Evolutionary conservation across 306 rosid genomes (phyloP), one percentile per base, ranked within the genome.

Genomic region (Purshia tridentata): DNA sequence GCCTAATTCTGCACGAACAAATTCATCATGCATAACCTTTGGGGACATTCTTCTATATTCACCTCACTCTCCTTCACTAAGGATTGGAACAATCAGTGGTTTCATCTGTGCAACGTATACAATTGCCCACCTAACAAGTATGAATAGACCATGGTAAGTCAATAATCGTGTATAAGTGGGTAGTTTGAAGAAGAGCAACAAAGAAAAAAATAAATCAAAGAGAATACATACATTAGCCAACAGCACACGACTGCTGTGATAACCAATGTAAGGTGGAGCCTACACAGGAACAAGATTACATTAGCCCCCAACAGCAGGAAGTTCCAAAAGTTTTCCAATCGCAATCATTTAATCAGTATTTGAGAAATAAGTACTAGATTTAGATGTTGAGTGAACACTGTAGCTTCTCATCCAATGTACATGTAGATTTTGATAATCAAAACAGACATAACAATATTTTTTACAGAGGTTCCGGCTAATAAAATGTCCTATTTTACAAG

Each of bases 71-170:
- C 88, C 91, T 60, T 93, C 97, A 47, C 55, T 93, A 76, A 93
- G 84, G 77, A 93, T 81, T 7, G 98, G 98, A 67, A 93, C 97
- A n/a, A 93, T 93, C 73, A 93, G 96, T 0, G 98, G 98, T 58
- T 93, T 93, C 98, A 91, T 91, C 83, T 93, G 98, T 44, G 98
- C 98, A 79, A 93, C 84, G 77, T 91, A 93, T 70, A 93, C 97
- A 70, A 93, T 93, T 4, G 98, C 98, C 98, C 98, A 93, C 98
- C 98, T 93, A 80, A 53, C 48, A 75, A 35, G 66, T 42, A 58
- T 9, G 6, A 15, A 63, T 65, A 69, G 56, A 86, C 70, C 46
- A 45, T 4, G 19, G 50, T 8, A 55, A 41, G 59, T 35, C 29
- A 35, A 16, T 18, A 50, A 13, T 52, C 23, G 7, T 64, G 0